Evolutionary conservation across 169 alveolate species (phyloP).

Genomic region (Cyclospora cayetanensis): DNA sequence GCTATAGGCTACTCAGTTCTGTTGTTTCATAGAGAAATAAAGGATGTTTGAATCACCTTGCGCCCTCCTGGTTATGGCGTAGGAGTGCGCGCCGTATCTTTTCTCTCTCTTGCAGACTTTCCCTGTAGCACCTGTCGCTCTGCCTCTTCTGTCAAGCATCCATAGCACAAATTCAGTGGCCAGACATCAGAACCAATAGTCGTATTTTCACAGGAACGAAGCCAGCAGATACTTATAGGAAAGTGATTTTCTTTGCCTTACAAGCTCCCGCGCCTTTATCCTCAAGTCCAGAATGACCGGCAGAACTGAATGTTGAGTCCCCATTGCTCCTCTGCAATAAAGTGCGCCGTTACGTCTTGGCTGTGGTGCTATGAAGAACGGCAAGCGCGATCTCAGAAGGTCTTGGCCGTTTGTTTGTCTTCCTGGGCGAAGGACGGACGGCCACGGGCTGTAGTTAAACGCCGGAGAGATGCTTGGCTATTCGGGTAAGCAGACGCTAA

Average conservation of each 20-base stretch:
- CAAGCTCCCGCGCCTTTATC: conserved; percentile 70
- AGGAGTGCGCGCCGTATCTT: conserved; percentile 76
- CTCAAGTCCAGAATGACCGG: conserved; percentile 82
- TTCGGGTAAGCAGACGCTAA: too few species aligned
- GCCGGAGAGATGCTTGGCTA: too few species aligned
- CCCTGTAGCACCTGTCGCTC: conserved; percentile 69
- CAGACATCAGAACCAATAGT: background rate
- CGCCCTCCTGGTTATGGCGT: conserved; percentile 81
- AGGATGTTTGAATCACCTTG: conserved; percentile 72
- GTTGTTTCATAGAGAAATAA: too few species aligned
- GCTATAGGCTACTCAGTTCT: too few species aligned
- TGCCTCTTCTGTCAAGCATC: conserved; percentile 24
- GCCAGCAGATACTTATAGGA: background rate
- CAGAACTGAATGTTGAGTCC: conserved; percentile 45
- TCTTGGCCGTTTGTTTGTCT: too few species aligned
- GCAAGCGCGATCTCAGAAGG: too few species aligned
- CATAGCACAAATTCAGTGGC: background rate
- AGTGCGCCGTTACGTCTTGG: too few species aligned
- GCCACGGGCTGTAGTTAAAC: too few species aligned
- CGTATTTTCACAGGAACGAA: background rate
- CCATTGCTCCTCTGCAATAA: too few species aligned
- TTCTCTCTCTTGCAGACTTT: conserved; percentile 71
- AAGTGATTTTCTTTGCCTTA: background rate
- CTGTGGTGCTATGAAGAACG: too few species aligned
- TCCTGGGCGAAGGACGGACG: too few species aligned